Evolutionary conservation across 2,329 filamentous ascomycete species (phyloP).

Genomic region (Penicillium olsonii): DNA sequence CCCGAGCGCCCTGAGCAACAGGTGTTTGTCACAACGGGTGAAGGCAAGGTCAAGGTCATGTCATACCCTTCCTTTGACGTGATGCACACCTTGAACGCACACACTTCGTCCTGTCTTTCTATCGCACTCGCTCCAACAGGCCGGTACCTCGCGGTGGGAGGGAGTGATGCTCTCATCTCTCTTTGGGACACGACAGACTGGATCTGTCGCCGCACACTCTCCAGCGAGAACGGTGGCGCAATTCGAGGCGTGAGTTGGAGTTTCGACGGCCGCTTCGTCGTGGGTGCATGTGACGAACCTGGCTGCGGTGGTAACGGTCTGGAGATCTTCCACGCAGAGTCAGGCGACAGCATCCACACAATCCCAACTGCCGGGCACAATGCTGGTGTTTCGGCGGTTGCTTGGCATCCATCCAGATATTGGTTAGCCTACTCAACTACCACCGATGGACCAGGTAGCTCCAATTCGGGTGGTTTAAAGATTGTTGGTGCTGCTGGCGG

Average conservation of each 20-base stretch:
- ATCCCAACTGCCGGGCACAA: conserved; percentile 42
- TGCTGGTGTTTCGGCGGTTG: conserved; percentile 47
- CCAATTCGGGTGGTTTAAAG: conserved; percentile 45
- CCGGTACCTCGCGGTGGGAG: conserved; percentile 52
- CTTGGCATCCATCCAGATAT: conserved; percentile 53
- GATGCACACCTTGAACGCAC: conserved; percentile 50
- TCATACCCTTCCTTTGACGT: conserved; percentile 48
- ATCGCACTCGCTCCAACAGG: conserved; percentile 49
- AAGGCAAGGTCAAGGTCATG: conserved; percentile 51
- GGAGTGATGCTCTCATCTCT: conserved; percentile 52
- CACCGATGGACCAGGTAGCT: conserved; percentile 42
- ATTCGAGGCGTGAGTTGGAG: conserved; percentile 53
- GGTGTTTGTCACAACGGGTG: conserved; percentile 51
- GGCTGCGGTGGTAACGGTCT: conserved; percentile 46
- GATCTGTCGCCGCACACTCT: conserved; percentile 51
- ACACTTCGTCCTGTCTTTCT: conserved; percentile 51
- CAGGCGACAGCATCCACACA: conserved; percentile 50
- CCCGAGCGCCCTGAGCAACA: conserved; percentile 40
- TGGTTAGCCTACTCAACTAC: conserved; percentile 52
- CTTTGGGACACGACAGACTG: conserved; percentile 55
- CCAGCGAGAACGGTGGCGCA: conserved; percentile 46
- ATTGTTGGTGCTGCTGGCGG: conserved; percentile 51
- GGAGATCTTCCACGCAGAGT: conserved; percentile 54
- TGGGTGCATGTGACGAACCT: conserved; percentile 50
- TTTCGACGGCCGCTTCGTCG: conserved; percentile 52